phyloP scores from a whole-genome alignment of 495 filamentous ascomycete species.

The Parmelia sp. region DNA sequence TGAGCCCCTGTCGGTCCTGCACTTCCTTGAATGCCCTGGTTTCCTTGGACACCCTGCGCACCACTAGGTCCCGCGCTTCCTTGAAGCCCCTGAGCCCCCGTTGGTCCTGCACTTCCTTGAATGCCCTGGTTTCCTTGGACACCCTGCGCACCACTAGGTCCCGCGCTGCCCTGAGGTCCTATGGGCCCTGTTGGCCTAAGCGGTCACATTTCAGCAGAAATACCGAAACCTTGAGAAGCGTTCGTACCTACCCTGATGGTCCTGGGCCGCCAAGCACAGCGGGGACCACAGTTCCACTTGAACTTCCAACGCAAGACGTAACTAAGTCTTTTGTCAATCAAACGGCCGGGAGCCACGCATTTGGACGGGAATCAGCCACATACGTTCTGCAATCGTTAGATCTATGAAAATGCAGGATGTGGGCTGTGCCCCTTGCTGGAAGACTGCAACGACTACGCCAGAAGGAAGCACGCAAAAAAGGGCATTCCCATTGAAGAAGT shows the following conservation, averaged over 20 bases:
- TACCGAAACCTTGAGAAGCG: neutral
- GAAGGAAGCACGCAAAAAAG: constrained; percentile 18
- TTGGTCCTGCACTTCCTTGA: constrained; percentile 2
- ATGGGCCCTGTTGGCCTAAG: constrained; percentile 12
- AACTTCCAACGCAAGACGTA: neutral
- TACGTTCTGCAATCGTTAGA: constrained; percentile 12
- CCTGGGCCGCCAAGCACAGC: neutral
- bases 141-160: neutral
- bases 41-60: neutral
- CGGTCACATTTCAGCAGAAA: neutral
- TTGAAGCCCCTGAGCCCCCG: constrained; percentile 1
- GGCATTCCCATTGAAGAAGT: constrained; percentile 15
- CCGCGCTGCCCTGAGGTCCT: neutral
- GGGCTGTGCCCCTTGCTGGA: constrained; percentile 15
- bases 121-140: neutral
- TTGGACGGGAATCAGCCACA: neutral
- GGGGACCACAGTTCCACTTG: neutral
- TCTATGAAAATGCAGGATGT: constrained; percentile 17
- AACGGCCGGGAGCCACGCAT: neutral
- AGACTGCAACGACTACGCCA: constrained; percentile 12
- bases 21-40: neutral
- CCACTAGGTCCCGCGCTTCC: no score
- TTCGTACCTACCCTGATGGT: neutral
- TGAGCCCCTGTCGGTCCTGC: neutral
- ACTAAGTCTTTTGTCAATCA: neutral